Evolutionary conservation across 2,329 filamentous ascomycete genomes (phyloP), one percentile per base, ranked within the genome.

Genomic region (Albifimbria verrucaria): DNA sequence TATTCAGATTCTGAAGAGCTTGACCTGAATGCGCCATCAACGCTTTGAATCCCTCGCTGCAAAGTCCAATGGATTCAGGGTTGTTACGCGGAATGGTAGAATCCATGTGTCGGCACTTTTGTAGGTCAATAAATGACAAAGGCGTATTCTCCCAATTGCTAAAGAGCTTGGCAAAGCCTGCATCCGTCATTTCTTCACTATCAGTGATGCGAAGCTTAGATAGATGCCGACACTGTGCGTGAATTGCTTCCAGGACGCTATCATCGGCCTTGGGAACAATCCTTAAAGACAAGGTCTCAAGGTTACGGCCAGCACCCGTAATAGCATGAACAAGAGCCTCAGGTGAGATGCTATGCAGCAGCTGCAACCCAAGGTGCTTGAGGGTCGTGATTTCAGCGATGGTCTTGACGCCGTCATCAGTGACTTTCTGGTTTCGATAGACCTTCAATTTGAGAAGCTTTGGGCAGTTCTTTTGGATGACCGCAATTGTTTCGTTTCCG

Each of bases 1-100:
- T 76, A 64, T 95, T 89, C 28, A 97, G 75, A 41, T 80, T 75
- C 54, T 79, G 77, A 2, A 97, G 71, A 11, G 72, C 76, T 1
- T 72, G 65, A 4, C 90, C 89, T 0, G 92, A 96, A 66, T 97
- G 93, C 1, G 76, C 73, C 90, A 97, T 96, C 43, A 97, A 72
- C 0, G 90, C 89, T 58, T 80, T 76, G 72, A 97, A 93, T 0
- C 89, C 92, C 6, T 80, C 72, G 1, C 85, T 87, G 50, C 87
- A 90, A 26, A 97, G 78, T 2, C 92, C 93, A 44, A 93, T 73
- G 22, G 80, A 77, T 52, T 85, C 73, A 0, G 82, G 79, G 46
- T 86, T 86, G 4, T 85, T 82, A 21, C 86, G 80, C 0, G 90
- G 87, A 23, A 82, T 81, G 48, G 77, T 73, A 54, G 90, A 83